Conservation (phyloP, 495 filamentous ascomycete genomes). For the Aspergillus diversus region DNA sequence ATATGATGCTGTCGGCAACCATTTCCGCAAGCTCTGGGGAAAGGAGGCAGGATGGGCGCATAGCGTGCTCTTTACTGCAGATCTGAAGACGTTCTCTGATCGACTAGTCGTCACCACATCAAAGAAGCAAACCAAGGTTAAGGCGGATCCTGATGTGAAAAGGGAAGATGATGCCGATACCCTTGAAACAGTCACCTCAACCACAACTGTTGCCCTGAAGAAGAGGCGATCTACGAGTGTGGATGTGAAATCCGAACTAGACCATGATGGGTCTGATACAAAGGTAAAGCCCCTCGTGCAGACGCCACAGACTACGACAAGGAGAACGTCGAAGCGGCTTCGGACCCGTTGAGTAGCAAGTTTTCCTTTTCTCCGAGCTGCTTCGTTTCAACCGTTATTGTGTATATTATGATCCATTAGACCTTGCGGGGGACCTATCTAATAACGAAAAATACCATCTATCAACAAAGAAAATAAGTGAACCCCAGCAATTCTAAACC, state of each 20-base stretch:
- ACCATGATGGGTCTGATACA: slow-evolving; percentile 27
- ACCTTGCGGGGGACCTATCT: too few species aligned
- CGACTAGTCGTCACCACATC: slow-evolving; percentile 47
- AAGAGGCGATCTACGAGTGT: slow-evolving; percentile 28
- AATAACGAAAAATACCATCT: too few species aligned
- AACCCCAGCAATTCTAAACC: too few species aligned
- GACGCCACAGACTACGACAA: slow-evolving; percentile 35
- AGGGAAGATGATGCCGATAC: slow-evolving; percentile 27
- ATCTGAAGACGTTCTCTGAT: slow-evolving; percentile 83
- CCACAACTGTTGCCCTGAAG: slow-evolving; percentile 35
- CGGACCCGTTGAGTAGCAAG: slow-evolving; percentile 22
- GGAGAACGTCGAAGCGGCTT: slow-evolving; percentile 45
- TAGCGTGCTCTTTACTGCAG: slow-evolving; percentile 93
- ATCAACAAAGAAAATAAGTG: too few species aligned
- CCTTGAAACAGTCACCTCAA: slow-evolving; percentile 29
- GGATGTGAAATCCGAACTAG: slow-evolving; percentile 27
- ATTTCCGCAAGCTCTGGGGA: slow-evolving; percentile 91
- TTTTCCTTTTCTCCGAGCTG: background rate
- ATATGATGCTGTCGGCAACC: slow-evolving; percentile 86
- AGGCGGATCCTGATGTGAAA: slow-evolving; percentile 31
- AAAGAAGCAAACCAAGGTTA: slow-evolving; percentile 44
- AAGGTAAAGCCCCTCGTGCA: slow-evolving; percentile 26
- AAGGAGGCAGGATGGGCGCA: slow-evolving; percentile 97
- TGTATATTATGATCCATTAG: too few species aligned
- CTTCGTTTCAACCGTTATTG: background rate